Base-by-base conservation (phyloP, 371 early-diverging fungal genomes). In the Parasitella parasitica region DNA sequence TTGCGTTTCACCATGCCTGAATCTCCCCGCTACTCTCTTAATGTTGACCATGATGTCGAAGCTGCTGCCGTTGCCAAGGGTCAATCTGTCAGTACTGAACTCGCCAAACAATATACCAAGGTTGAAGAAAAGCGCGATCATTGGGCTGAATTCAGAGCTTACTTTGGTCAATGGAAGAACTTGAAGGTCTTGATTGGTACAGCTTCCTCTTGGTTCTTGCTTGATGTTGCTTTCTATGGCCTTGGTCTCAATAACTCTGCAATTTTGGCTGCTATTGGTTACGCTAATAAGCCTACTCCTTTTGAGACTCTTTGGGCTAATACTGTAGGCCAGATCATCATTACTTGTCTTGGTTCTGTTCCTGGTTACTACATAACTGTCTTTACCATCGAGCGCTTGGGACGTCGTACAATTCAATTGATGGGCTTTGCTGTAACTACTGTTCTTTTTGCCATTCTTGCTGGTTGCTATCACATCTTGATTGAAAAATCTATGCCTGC, bases 1-100 rank as follows among this genome's bases (percentile, higher is more conserved):
- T 90, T 89, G 74, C 90, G 96, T 54, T 76, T 95, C 69, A 94
- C 92, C n/a, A 92, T 95, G 73, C 93, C 94, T 28, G 96, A 96
- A 78, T 93, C 96, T 35, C 95, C 96, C 35, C 90, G 94, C 58
- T 94, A 88, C 69, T 83, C 91, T 22, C 83, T 90, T 32, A 90
- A 94, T 66, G 86, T 92, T 52, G 83, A 90, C 64, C 76, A 83
- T 52, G 86, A 91, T 66, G 66, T 83, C 18, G 84, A 86, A 66
- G 84, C 80, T 59, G 90, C 91, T 48, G 82, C 84, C 46, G 70
- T 67, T 13, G 89, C 80, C 41, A 80, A 80, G 63, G 80, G 77
- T 48, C 80, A 77, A 66, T 32, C 54, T 16, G 71, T 67, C 18
- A 71, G 75, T 39, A 50, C 59, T 22, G 80, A 74, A 16, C 66